A percentile compares a stretch with the other conserved stretches of the same genome.
Conservation (phyloP, 805 yeast genomes). For the Naumovozyma castellii region DNA sequence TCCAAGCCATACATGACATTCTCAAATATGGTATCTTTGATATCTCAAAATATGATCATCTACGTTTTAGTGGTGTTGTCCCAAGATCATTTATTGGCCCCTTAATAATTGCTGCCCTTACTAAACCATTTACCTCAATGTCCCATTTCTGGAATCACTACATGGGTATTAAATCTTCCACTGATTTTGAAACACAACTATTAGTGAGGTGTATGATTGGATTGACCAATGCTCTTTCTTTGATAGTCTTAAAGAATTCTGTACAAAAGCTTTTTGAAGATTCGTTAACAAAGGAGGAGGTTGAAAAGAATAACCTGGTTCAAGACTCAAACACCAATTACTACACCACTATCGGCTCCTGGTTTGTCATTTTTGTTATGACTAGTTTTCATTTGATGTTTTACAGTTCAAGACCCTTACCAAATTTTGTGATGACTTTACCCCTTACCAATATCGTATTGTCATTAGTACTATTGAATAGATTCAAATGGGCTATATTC, state of each 20-base stretch:
- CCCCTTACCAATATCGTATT: conserved; percentile 59
- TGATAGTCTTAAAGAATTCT: conserved; percentile 43
- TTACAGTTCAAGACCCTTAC: conserved; percentile 77
- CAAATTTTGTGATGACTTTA: conserved; percentile 70
- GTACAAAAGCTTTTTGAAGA: conserved; percentile 20
- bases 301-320: conserved; percentile 9
- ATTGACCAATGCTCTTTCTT: conserved; percentile 43
- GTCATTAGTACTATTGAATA: conserved; percentile 41
- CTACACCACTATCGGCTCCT: conserved; percentile 34
- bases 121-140: conserved; percentile 31
- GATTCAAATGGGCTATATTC: conserved; percentile 39
- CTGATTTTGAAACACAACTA: conserved; percentile 45
- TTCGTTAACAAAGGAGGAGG: conserved; percentile 7
- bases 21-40: conserved; percentile 46
- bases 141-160: conserved; percentile 5
- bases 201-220: conserved; percentile 56
- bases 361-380: conserved; percentile 51
- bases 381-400: conserved; percentile 73
- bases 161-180: conserved; percentile 10
- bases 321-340: conserved; percentile 6
- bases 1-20: conserved; percentile 83
- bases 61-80: conserved; percentile 76
- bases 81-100: conserved; percentile 81
- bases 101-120: conserved; percentile 38
- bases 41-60: conserved; percentile 55